Base-by-base conservation (phyloP, 306 rosid genomes). In the Prunus campanulata region DNA sequence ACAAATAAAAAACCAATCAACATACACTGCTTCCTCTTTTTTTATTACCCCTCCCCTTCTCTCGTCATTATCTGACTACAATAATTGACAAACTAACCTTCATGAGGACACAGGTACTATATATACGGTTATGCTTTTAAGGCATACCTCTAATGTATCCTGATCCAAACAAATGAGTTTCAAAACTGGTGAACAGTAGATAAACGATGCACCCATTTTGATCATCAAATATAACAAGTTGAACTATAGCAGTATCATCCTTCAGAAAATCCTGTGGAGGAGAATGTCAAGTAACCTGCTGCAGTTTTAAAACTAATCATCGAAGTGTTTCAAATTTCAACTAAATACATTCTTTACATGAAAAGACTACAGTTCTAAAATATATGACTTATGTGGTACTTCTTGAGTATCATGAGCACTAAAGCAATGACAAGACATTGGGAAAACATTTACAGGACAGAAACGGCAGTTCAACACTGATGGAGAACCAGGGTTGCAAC, bases 71-170 rank as follows among this genome's bases (percentile, higher is more conserved):
- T 73, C 74, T 72, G 76, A 85, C 88, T 86, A 82, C 78, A 86
- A 89, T 81, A 86, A 85, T 76, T 71, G 78, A 76, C 96, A 87
- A 88, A 88, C 97, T 91, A 89, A 92, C 98, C 97, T 91, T 86
- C 93, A 86, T 82, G 90, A 81, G 77, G 90, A 80, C 85, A 85
- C 84, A 81, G 86, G 87, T 85, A 85, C 89, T 87, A 88, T 82
- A 80, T 75, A 83, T 78, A 90, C 77, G 95, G 90, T 90, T 88
- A 92, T 86, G 89, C 99, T 89, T 89, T 90, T 86, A 92, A 90
- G 93, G 96, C 97, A 92, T 91, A 93, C 99, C 99, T 91, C 99
- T 96, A 89, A 85, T 62, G 90, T 87, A 92, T 90, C 91, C 98
- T 83, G 98, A 96, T 96, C 99, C 96, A 91, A 91, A 92, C 91